A percentile compares a stretch with the other conserved stretches of the same genome.
Conservation (phyloP, 495 filamentous ascomycete species). For the Lasiosphaeria ovina region DNA sequence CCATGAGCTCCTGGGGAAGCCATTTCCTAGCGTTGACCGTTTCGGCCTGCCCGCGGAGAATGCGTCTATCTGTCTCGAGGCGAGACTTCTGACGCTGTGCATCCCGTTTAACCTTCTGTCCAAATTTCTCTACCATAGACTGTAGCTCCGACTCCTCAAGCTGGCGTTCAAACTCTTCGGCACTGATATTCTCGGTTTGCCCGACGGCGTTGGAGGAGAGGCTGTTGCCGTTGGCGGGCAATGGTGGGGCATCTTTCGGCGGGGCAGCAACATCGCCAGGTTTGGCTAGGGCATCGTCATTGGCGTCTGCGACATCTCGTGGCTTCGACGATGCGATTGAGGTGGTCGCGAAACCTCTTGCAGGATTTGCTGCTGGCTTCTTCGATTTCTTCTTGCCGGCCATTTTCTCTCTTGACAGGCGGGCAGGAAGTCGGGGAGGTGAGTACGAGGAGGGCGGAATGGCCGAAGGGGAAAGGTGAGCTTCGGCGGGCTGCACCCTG, state of each 20-base stretch:
- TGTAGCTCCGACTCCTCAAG: slow-evolving; percentile 82
- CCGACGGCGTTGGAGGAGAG: slow-evolving; percentile 42
- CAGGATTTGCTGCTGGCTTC: slow-evolving; percentile 78
- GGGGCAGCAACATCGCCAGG: slow-evolving; percentile 32
- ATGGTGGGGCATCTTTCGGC: slow-evolving; percentile 33
- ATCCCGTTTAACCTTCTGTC: slow-evolving; percentile 64
- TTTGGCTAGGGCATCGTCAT: slow-evolving; percentile 31
- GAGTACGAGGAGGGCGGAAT: not conserved
- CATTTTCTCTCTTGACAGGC: slow-evolving; percentile 46
- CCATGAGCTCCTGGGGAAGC: slow-evolving; percentile 76
- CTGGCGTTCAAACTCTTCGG: slow-evolving; percentile 81
- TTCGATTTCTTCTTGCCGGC: slow-evolving; percentile 85
- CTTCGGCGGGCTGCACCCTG: no score
- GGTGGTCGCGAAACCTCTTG: slow-evolving; percentile 87
- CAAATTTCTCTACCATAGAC: slow-evolving; percentile 75
- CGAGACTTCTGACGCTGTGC: slow-evolving; percentile 66
- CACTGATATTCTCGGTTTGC: slow-evolving; percentile 53
- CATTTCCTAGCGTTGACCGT: slow-evolving; percentile 68
- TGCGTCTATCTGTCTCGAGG: slow-evolving; percentile 73
- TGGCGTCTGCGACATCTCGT: slow-evolving; percentile 42
- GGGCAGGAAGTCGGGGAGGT: not conserved
- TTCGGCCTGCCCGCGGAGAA: slow-evolving; percentile 72
- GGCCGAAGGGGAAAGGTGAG: no score
- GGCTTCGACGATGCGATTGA: slow-evolving; percentile 75
- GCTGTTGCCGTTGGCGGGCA: slow-evolving; percentile 24